Evolutionary conservation across 2,329 filamentous ascomycete genomes (phyloP).

Genomic region (Colletotrichum chrysophilum): DNA sequence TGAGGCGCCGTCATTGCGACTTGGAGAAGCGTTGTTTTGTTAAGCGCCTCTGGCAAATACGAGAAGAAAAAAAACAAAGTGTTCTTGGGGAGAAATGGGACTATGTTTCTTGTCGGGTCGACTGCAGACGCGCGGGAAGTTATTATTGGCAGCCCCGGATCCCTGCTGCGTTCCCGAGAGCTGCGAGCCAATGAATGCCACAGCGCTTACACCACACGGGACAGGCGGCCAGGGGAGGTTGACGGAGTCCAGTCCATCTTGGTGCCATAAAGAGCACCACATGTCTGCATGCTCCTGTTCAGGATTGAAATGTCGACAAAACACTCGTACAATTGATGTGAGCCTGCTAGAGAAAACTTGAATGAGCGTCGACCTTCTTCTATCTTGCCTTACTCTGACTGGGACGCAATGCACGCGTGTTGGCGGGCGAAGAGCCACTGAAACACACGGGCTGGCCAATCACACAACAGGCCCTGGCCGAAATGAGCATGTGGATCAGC

Average conservation of each 20-base stretch:
- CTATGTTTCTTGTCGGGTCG: slow-evolving; percentile 8
- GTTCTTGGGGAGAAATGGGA: neutral
- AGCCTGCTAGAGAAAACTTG: neutral
- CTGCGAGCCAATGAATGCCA: slow-evolving; percentile 11
- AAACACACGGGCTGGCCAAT: neutral
- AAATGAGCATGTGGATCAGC: neutral
- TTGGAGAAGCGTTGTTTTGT: neutral
- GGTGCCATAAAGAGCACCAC: neutral
- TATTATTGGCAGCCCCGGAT: slow-evolving; percentile 19
- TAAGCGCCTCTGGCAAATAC: slow-evolving; percentile 18
- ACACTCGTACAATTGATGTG: neutral
- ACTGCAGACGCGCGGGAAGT: slow-evolving; percentile 22
- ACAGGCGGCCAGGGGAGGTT: neutral
- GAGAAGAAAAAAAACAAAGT: neutral
- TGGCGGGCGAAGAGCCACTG: neutral
- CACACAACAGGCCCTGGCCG: neutral
- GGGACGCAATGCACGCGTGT: neutral
- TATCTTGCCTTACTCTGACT: neutral
- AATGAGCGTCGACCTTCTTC: neutral
- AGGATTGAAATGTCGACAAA: neutral
- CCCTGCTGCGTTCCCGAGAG: neutral
- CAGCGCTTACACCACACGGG: slow-evolving; percentile 19
- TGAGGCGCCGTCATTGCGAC: neutral
- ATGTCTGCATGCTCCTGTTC: neutral
- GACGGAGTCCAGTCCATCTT: neutral